A percentile compares a stretch with the other conserved stretches of the same genome.
These are phyloP conservation scores for Cynara cardunculus DNA, from an alignment of 129 eudicot genomes.

Conservation along the genomic window DNA sequence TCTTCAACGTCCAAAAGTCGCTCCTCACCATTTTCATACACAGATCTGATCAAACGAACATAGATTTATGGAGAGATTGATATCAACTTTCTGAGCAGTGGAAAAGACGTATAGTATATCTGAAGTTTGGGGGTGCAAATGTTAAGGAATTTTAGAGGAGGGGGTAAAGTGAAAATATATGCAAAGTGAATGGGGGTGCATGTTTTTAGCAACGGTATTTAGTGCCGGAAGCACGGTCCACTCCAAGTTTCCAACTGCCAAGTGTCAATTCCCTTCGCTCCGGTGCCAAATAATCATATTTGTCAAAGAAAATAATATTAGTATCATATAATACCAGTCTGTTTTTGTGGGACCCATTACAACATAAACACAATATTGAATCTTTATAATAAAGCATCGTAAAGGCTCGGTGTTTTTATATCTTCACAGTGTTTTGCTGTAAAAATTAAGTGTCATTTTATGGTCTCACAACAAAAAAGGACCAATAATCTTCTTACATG, in stretches of 20 bases:
- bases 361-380: too few relatives aligned
- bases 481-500: too few relatives aligned
- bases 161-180: neutral
- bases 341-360: too few relatives aligned
- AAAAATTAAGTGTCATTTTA: too few relatives aligned
- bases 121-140: conserved; percentile 7
- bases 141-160: neutral
- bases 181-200: conserved; percentile 16
- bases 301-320: too few relatives aligned
- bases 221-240: conserved; percentile 12
- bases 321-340: too few relatives aligned
- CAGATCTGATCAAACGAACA: conserved; percentile 17
- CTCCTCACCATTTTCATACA: conserved; percentile 45
- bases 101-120: neutral
- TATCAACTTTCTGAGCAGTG: neutral
- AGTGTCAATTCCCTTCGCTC: neutral
- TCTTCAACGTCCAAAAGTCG: conserved; percentile 41
- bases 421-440: too few relatives aligned
- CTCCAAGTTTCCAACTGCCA: neutral
- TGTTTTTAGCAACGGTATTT: conserved; percentile 14
- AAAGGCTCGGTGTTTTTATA: too few relatives aligned
- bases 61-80: neutral
- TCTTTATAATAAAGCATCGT: too few relatives aligned
- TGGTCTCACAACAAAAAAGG: too few relatives aligned
- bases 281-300: neutral